Evolutionary conservation across 2,329 filamentous ascomycete genomes (phyloP).

Genomic region (Arachnopeziza araneosa): DNA sequence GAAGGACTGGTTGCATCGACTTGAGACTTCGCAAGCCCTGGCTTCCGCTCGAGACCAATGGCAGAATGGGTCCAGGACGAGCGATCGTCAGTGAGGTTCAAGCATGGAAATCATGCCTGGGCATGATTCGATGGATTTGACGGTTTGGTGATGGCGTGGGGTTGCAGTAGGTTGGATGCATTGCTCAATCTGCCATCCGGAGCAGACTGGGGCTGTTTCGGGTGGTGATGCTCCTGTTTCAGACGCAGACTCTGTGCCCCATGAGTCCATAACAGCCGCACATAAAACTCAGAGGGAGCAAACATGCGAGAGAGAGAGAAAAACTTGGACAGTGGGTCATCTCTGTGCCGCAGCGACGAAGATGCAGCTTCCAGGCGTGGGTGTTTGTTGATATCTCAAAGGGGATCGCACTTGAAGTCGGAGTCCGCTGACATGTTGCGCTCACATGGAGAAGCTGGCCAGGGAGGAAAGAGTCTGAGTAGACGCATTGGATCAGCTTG

Average conservation of each 20-base stretch:
- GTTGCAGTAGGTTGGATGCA: neutral
- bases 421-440: no score
- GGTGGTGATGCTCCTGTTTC: neutral
- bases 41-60: neutral
- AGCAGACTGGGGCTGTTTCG: neutral
- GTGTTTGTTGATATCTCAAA: no score
- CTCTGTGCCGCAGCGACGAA: neutral
- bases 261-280: neutral
- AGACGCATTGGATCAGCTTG: no score
- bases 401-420: no score
- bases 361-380: neutral
- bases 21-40: neutral
- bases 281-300: neutral
- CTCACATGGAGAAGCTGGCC: no score
- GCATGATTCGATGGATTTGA: neutral
- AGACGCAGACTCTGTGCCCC: neutral
- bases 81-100: slow-evolving; percentile 8
- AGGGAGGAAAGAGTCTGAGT: no score
- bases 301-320: neutral
- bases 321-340: neutral
- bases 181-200: neutral
- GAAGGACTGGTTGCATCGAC: neutral
- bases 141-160: neutral
- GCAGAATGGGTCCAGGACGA: neutral
- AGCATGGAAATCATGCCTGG: slow-evolving; percentile 6